phyloP scores from a whole-genome alignment of 345 rosid species.

The Populus nigra region DNA sequence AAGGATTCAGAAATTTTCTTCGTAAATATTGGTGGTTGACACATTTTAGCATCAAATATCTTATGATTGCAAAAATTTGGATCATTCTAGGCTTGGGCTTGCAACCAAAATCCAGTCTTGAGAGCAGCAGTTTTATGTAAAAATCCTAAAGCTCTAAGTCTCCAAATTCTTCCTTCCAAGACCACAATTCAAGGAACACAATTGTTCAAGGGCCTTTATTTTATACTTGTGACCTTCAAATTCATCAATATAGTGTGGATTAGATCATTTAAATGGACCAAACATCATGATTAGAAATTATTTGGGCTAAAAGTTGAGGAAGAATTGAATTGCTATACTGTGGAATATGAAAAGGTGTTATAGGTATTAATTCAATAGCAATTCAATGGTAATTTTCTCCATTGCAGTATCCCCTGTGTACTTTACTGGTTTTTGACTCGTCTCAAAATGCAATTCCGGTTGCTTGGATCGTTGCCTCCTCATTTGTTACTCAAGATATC shows the following conservation, averaged over 20 bases:
- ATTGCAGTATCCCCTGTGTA: slow-evolving; percentile 46
- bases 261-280: slow-evolving; percentile 4
- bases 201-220: background rate
- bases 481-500: slow-evolving; percentile 32
- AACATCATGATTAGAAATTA: slow-evolving; percentile 1
- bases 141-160: too few relatives aligned
- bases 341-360: background rate
- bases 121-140: too few relatives aligned
- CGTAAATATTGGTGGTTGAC: too few relatives aligned
- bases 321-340: background rate
- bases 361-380: slow-evolving; percentile 8
- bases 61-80: too few relatives aligned
- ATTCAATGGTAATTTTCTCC: slow-evolving; percentile 9
- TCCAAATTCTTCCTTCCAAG: too few relatives aligned
- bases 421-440: slow-evolving; percentile 46
- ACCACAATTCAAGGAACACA: background rate
- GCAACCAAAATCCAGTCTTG: too few relatives aligned
- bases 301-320: slow-evolving; percentile 6
- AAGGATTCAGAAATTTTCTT: background rate
- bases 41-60: too few relatives aligned
- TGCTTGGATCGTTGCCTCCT: slow-evolving; percentile 52
- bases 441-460: slow-evolving; percentile 52
- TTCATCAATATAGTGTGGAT: background rate
- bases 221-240: background rate
- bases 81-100: too few relatives aligned